Conservation (phyloP, 176 grass and related monocot genomes). For the Poa pratensis region DNA sequence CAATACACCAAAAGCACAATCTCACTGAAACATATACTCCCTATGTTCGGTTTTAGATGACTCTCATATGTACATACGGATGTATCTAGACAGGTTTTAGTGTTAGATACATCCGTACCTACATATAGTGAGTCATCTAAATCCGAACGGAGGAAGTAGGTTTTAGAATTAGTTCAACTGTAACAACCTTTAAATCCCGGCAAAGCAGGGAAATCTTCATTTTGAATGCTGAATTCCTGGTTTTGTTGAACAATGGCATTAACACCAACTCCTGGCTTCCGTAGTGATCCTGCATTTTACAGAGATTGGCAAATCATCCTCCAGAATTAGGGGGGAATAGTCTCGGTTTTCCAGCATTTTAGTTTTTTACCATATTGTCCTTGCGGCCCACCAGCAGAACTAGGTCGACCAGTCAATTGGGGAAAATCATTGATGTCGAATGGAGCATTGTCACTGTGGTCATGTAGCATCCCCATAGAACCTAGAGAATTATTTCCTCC, state of each 20-base stretch:
- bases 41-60: no score
- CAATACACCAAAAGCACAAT: slow-evolving; percentile 26
- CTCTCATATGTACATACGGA: no score
- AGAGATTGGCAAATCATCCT: slow-evolving; percentile 19
- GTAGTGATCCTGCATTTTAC: slow-evolving; percentile 73
- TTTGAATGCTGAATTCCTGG: slow-evolving; percentile 97
- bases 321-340: neutral
- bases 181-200: slow-evolving; percentile 93
- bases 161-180: slow-evolving; percentile 45
- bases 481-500: slow-evolving; percentile 79
- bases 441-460: slow-evolving; percentile 69
- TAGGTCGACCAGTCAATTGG: slow-evolving; percentile 90
- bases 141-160: neutral
- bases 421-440: slow-evolving; percentile 99
- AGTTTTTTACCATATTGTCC: slow-evolving; percentile 87
- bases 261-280: slow-evolving; percentile 94
- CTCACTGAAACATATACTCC: slow-evolving; percentile 23
- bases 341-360: slow-evolving; percentile 23
- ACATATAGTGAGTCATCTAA: no score
- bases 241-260: slow-evolving; percentile 83
- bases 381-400: slow-evolving; percentile 86
- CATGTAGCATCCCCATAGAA: slow-evolving; percentile 94
- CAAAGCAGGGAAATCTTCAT: slow-evolving; percentile 96
- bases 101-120: no score
- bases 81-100: no score